These are phyloP conservation scores for Alternaria ventricosa DNA, from an alignment of 2,329 filamentous ascomycete species.

Conservation along the genomic window DNA sequence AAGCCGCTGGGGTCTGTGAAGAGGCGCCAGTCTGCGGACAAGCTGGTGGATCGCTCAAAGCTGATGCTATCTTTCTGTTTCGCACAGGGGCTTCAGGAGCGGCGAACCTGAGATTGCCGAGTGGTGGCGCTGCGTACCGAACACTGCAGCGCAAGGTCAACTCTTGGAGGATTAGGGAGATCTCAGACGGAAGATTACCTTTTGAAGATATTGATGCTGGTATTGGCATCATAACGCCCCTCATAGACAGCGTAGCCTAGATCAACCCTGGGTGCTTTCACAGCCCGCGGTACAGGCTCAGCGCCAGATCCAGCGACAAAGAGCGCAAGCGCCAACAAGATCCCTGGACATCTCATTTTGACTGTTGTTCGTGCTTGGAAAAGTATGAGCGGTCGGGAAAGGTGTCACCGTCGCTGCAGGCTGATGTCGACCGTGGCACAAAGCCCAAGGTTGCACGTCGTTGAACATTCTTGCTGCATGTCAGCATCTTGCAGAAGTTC, in stretches of 20 bases:
- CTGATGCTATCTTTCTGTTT: conserved; percentile 50
- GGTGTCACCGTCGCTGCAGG: background rate
- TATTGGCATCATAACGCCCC: conserved; percentile 31
- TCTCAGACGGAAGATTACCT: conserved; percentile 20
- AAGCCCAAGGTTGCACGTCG: background rate
- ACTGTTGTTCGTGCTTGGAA: background rate
- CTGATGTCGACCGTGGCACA: background rate
- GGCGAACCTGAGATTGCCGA: conserved; percentile 59
- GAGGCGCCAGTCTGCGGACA: conserved; percentile 45
- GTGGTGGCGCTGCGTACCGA: conserved; percentile 61
- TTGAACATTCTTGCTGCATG: background rate
- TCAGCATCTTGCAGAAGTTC: background rate
- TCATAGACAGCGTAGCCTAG: conserved; percentile 43
- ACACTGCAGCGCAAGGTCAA: conserved; percentile 22
- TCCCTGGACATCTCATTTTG: background rate
- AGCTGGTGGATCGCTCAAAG: conserved; percentile 52
- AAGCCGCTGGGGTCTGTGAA: conserved; percentile 31
- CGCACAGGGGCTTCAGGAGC: conserved; percentile 55
- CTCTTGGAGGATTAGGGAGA: background rate
- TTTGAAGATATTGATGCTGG: conserved; percentile 42
- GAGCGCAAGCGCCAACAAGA: conserved; percentile 26
- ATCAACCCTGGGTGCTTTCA: conserved; percentile 36
- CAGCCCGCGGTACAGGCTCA: conserved; percentile 31
- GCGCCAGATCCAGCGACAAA: conserved; percentile 20
- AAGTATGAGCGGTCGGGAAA: background rate